Base-by-base conservation (phyloP, 176 grass and related monocot species). In the Musa schizocarpa region DNA sequence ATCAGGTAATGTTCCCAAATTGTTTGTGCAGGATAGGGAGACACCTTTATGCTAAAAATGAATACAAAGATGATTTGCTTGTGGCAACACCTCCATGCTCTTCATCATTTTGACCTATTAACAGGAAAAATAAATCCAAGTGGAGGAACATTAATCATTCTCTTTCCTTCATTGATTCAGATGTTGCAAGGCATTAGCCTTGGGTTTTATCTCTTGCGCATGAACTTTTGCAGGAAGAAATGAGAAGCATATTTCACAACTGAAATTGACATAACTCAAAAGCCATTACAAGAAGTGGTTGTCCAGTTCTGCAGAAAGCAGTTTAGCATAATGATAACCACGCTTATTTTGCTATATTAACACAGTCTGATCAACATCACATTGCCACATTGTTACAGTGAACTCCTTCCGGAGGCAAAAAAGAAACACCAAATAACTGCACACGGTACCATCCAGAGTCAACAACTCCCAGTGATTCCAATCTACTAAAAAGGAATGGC, bases 391-490 rank as follows among this genome's bases (percentile, higher is more conserved):
- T 6, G 43, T 4, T 68, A 16, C 65, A 43, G 21, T 25, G 16
- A 21, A 70, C 68, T 70, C 68, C 68, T 70, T 70, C 50, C 0
- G 10, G 68, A 50, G 48, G 68, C 19, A 70, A 70, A 69, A 69
- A 27, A 22, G 43, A 34, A 14, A 50, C 29, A 11, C 34, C 17
- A 61, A 61, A 14, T 13, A 21, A 19, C 66, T 51, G 68, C 17
- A 70, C 43, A 70, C 5, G 11, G 17, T 34, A 70, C 68, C 68
- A 70, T 50, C 68, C 48, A 21, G 68, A 85, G 83, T 83, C 78
- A 87, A 94, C 95, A 86, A 82, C 84, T 84, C 88, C 14, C 75
- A 14, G 74, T 81, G 81, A 80, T 82, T 85, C 74, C 73, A 87
- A 56, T 9, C 81, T 72, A 76, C 72, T 52, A 74, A 81, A 78